A percentile compares a stretch with the other conserved stretches of the same genome.
phyloP scores from a whole-genome alignment of 768 basidiomycete species.

The Porpolomopsis calyptriformis region DNA sequence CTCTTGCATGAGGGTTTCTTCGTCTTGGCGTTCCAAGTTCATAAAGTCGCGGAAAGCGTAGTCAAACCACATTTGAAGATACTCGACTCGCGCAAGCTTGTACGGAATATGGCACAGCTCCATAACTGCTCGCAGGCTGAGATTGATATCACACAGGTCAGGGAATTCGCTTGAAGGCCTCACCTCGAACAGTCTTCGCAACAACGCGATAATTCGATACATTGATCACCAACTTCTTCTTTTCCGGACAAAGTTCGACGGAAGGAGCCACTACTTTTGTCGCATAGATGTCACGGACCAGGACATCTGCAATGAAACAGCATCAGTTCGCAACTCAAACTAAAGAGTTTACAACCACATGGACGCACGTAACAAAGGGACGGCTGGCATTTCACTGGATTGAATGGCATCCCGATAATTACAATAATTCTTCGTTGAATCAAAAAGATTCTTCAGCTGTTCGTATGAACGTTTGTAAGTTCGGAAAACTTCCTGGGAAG shows the following conservation, averaged over 20 bases:
- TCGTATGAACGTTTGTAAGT: conserved; percentile 21
- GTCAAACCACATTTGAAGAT: conserved; percentile 31
- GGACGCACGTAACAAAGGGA: conserved; percentile 25
- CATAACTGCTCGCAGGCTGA: conserved; percentile 26
- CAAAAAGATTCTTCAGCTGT: conserved; percentile 22
- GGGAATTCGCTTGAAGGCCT: too few relatives aligned
- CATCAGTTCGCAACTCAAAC: not conserved
- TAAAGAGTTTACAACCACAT: not conserved
- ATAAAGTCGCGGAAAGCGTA: not conserved
- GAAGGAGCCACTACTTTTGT: conserved; percentile 14
- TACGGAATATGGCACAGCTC: conserved; percentile 38
- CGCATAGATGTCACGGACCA: conserved; percentile 21
- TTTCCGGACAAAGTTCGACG: conserved; percentile 8
- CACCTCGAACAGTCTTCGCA: conserved; percentile 32
- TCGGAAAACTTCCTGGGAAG: conserved; percentile 14
- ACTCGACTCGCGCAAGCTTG: conserved; percentile 23
- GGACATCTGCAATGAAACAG: conserved; percentile 12
- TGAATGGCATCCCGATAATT: conserved; percentile 20
- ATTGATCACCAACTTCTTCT: conserved; percentile 23
- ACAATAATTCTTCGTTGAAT: conserved; percentile 17
- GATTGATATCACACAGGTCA: not conserved
- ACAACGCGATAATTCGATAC: conserved; percentile 28
- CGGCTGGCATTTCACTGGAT: conserved; percentile 17
- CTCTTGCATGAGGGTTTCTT: too few relatives aligned
- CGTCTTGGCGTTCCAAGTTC: too few relatives aligned